phyloP scores from a whole-genome alignment of 371 early-diverging fungal species.

The Mortierella sp. region DNA sequence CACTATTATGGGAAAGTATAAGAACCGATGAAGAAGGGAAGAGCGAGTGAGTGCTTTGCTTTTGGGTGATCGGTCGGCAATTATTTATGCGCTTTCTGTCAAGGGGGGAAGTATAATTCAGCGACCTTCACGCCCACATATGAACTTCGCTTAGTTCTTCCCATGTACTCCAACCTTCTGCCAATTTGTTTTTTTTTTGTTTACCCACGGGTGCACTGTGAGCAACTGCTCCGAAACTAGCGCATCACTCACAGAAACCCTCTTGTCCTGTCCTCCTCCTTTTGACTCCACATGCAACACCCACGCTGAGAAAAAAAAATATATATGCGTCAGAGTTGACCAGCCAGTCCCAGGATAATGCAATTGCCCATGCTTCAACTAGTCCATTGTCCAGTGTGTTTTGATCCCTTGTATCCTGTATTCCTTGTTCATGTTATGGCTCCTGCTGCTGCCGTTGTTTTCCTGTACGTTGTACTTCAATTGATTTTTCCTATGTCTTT shows the following conservation, averaged over 20 bases:
- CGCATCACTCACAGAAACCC: not conserved
- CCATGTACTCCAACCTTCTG: not conserved
- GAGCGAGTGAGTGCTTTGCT: not conserved
- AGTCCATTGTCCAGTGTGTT: not conserved
- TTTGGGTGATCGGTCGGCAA: conserved; percentile 9
- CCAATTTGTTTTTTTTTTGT: not conserved
- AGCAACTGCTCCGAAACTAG: not conserved
- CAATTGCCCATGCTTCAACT: not conserved
- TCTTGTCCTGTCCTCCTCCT: not conserved
- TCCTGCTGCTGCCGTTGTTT: not conserved
- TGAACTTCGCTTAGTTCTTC: not conserved
- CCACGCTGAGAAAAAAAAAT: no score
- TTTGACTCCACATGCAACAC: not conserved
- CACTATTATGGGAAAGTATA: conserved; percentile 65
- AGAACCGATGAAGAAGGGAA: not conserved
- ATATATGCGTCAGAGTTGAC: not conserved
- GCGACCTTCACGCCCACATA: not conserved
- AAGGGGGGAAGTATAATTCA: not conserved
- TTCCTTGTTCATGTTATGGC: not conserved
- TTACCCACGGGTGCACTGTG: not conserved
- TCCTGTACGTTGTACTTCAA: not conserved
- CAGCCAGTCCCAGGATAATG: not conserved
- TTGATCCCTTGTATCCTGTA: not conserved
- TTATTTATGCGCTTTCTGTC: not conserved
- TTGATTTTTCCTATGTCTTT: not conserved